These are phyloP conservation scores for Tylopilus felleus DNA, from an alignment of 768 basidiomycete genomes.

Conservation along the genomic window DNA sequence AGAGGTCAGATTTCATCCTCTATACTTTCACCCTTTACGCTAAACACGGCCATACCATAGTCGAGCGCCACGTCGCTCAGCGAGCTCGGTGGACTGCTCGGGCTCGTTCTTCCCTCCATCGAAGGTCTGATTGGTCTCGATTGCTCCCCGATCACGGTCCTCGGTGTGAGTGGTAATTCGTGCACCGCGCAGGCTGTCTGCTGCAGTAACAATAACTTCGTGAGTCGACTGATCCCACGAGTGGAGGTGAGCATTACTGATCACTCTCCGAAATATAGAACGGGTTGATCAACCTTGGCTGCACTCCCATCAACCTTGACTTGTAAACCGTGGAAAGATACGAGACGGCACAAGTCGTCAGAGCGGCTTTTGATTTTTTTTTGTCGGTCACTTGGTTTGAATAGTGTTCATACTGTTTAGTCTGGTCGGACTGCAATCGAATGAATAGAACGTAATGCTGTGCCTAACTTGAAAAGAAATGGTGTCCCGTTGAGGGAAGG, in stretches of 20 bases:
- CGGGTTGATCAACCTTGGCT: too few relatives aligned
- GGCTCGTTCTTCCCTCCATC: not conserved
- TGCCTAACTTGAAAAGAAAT: not conserved
- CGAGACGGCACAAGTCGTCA: too few relatives aligned
- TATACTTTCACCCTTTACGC: not conserved
- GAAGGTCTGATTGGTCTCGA: slow-evolving; percentile 1
- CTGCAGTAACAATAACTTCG: too few relatives aligned
- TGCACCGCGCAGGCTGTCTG: too few relatives aligned
- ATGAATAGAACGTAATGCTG: not conserved
- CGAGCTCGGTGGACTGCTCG: not conserved
- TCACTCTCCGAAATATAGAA: too few relatives aligned
- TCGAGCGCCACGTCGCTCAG: not conserved
- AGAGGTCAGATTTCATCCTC: not conserved
- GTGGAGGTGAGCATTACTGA: too few relatives aligned
- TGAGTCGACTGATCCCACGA: too few relatives aligned
- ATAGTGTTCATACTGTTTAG: too few relatives aligned
- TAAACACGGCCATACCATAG: not conserved
- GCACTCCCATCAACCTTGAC: too few relatives aligned
- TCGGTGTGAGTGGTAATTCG: not conserved
- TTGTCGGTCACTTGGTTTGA: too few relatives aligned
- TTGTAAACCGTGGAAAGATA: too few relatives aligned
- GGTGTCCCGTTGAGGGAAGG: not conserved
- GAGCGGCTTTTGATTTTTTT: too few relatives aligned
- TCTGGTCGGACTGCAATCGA: not conserved
- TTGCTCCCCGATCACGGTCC: not conserved